phyloP scores from a whole-genome alignment of 441 rosid genomes.

The Adansonia rubrostipa region DNA sequence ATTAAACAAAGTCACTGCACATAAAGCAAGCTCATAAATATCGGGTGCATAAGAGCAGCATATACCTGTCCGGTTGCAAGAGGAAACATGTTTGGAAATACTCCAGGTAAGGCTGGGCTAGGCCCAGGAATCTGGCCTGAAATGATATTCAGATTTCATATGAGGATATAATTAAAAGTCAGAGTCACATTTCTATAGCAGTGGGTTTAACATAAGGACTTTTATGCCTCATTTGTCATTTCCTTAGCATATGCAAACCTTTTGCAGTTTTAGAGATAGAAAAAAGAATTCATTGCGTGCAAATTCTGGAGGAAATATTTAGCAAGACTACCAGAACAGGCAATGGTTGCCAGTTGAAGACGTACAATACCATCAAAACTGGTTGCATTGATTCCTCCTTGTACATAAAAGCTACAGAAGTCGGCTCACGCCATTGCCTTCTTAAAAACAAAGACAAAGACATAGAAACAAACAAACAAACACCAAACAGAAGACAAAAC shows the following conservation, averaged over 20 bases:
- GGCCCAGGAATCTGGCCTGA: constrained; percentile 83
- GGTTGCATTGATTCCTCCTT: constrained; percentile 77
- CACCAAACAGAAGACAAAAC: constrained; percentile 79
- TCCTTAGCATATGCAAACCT: constrained; percentile 30
- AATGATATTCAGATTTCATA: constrained; percentile 32
- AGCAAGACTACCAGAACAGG: constrained; percentile 75
- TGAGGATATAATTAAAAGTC: constrained; percentile 30
- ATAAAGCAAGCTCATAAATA: constrained; percentile 18
- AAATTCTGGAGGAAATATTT: constrained; percentile 46
- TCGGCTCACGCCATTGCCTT: constrained; percentile 96
- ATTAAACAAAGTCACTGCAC: constrained; percentile 31
- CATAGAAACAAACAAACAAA: constrained; percentile 72
- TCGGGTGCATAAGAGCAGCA: constrained; percentile 9
- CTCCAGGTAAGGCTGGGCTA: constrained; percentile 74
- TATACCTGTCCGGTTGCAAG: constrained; percentile 71
- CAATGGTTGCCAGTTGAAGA: constrained; percentile 74
- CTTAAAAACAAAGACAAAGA: constrained; percentile 68
- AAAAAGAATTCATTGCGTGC: constrained; percentile 42
- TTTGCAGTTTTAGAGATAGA: constrained; percentile 32
- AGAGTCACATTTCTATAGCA: constrained; percentile 23
- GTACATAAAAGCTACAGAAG: constrained; percentile 86
- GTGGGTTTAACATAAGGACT: constrained; percentile 19
- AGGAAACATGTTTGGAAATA: constrained; percentile 83
- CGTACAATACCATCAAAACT: constrained; percentile 80
- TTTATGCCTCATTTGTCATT: constrained; percentile 16